Evolutionary conservation across 371 early-diverging fungal genomes (phyloP).

Genomic region (Mortierella sp.): DNA sequence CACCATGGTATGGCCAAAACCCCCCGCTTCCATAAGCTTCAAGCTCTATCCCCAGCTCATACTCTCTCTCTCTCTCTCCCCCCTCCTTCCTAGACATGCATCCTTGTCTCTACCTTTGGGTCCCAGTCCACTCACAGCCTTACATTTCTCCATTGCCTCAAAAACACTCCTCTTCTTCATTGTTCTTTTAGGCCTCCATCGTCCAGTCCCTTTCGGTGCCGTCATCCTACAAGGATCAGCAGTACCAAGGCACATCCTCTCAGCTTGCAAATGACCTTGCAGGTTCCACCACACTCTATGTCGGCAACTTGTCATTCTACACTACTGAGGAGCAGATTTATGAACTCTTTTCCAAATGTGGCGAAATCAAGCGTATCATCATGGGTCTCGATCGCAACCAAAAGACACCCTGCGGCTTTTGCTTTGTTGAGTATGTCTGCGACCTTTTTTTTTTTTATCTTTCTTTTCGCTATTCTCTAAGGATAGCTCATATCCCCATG

Average conservation of each 20-base stretch:
- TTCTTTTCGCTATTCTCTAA: slow-evolving; percentile 27
- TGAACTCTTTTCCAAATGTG: slow-evolving; percentile 95
- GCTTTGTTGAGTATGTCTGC: slow-evolving; percentile 96
- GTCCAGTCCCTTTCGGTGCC: slow-evolving; percentile 87
- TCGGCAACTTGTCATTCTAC: slow-evolving; percentile 98
- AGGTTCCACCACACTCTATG: slow-evolving; percentile 89
- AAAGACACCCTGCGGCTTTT: slow-evolving; percentile 99
- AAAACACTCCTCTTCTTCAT: not conserved
- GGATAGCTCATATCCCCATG: not conserved
- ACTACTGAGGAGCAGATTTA: slow-evolving; percentile 99
- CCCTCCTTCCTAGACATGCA: not conserved
- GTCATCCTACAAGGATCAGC: slow-evolving; percentile 87
- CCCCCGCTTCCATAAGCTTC: not conserved
- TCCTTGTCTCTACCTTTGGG: not conserved
- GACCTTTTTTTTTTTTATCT: slow-evolving; percentile 9
- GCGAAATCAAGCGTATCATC: slow-evolving; percentile 97
- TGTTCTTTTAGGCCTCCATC: slow-evolving; percentile 60
- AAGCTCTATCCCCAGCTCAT: no score
- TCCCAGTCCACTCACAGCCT: not conserved
- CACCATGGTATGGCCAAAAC: no score
- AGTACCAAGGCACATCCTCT: slow-evolving; percentile 80
- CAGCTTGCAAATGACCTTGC: slow-evolving; percentile 77
- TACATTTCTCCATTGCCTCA: not conserved
- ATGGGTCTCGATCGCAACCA: slow-evolving; percentile 97
- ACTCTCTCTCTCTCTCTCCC: no score